Evolutionary conservation across 163 green algal genomes (phyloP).

Genomic region (Chlamydomonas reinhardtii): DNA sequence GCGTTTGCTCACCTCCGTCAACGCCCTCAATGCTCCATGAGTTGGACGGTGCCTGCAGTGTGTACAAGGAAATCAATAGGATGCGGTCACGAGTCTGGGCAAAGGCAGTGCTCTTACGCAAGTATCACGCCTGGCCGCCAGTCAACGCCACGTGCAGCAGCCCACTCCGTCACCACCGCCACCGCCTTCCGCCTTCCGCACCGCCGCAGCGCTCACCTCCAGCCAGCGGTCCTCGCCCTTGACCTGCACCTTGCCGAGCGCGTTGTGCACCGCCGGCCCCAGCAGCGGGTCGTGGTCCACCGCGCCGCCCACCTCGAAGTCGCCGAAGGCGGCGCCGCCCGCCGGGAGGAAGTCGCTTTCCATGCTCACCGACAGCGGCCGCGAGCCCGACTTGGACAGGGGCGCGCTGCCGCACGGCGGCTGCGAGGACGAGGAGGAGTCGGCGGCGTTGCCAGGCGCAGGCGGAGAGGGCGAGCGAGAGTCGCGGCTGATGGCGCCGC

Average conservation of each 20-base stretch:
- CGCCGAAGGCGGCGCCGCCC: not conserved
- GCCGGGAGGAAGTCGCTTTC: slow-evolving; percentile 34
- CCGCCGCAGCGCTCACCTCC: slow-evolving; percentile 52
- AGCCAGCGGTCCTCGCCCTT: slow-evolving; percentile 81
- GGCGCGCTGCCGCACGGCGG: not conserved
- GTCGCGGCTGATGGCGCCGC: not conserved
- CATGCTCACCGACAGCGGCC: slow-evolving; percentile 22
- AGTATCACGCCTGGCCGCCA: too few species aligned
- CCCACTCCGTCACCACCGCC: not conserved
- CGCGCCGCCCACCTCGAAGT: slow-evolving; percentile 26
- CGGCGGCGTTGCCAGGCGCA: not conserved
- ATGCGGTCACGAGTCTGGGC: too few species aligned
- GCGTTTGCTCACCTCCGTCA: too few species aligned
- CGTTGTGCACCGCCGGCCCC: slow-evolving; percentile 45
- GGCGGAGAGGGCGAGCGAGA: not conserved
- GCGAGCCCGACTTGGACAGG: not conserved
- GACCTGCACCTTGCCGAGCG: slow-evolving; percentile 62
- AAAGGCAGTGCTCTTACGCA: too few species aligned
- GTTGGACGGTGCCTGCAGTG: slow-evolving; percentile 44
- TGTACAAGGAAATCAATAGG: too few species aligned
- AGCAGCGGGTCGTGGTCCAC: slow-evolving; percentile 39
- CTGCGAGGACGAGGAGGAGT: not conserved
- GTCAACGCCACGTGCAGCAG: too few species aligned
- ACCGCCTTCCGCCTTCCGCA: too few species aligned
- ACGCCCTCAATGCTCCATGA: slow-evolving; percentile 45